Conservation (phyloP, 257 asterid species). For the Nicotiana undulata region DNA sequence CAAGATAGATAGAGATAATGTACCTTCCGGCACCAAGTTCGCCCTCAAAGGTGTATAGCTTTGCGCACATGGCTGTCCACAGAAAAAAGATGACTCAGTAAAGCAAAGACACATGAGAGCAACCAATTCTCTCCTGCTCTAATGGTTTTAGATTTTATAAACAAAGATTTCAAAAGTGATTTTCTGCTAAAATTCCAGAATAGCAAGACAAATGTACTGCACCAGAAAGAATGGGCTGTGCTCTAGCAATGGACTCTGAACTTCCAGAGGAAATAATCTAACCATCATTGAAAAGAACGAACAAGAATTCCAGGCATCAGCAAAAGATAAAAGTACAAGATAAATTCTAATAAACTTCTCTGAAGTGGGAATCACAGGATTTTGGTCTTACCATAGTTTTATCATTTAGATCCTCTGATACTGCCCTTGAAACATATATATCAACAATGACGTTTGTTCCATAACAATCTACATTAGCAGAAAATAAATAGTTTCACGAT, state of each 20-base stretch:
- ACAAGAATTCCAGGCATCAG: slow-evolving; percentile 14
- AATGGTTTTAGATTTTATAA: too few relatives aligned
- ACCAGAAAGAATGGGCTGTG: slow-evolving; percentile 81
- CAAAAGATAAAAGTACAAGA: slow-evolving; percentile 14
- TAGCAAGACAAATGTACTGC: slow-evolving; percentile 20
- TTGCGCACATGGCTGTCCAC: slow-evolving; percentile 74
- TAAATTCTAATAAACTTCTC: not conserved
- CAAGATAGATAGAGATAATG: slow-evolving; percentile 10
- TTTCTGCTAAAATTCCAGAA: not conserved
- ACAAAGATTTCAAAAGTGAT: too few relatives aligned
- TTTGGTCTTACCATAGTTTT: slow-evolving; percentile 51
- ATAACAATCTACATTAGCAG: slow-evolving; percentile 50
- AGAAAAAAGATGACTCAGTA: slow-evolving; percentile 22
- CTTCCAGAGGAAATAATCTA: slow-evolving; percentile 81
- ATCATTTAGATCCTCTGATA: slow-evolving; percentile 49
- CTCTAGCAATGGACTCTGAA: slow-evolving; percentile 51
- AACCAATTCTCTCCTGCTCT: not conserved
- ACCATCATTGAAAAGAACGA: slow-evolving; percentile 23
- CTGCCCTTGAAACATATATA: slow-evolving; percentile 50
- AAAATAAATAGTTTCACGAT: slow-evolving; percentile 8
- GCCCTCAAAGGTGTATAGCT: slow-evolving; percentile 55
- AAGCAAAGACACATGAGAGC: not conserved
- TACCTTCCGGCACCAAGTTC: slow-evolving; percentile 90
- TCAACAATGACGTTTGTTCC: slow-evolving; percentile 48
- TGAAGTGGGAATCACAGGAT: not conserved